These are phyloP conservation scores for Hypoxylon sp. DNA, from an alignment of 2,329 filamentous ascomycete species.

Conservation along the genomic window DNA sequence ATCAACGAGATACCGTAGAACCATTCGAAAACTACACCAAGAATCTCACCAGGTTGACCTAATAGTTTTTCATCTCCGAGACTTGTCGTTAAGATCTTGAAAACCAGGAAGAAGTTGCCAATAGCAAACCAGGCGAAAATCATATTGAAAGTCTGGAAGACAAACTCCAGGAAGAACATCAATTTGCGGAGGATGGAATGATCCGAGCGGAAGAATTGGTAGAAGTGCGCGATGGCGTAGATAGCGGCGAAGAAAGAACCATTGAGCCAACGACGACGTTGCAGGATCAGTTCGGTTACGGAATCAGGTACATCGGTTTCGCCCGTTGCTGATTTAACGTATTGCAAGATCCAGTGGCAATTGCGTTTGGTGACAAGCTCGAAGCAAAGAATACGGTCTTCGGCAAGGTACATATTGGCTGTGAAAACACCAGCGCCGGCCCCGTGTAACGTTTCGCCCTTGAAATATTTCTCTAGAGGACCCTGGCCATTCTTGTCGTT, in stretches of 20 bases:
- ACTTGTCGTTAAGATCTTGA: conserved; percentile 94
- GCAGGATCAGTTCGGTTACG: conserved; percentile 94
- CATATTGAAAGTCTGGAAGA: conserved; percentile 96
- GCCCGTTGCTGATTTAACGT: conserved; percentile 96
- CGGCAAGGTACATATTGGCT: conserved; percentile 94
- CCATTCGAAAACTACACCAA: conserved; percentile 96
- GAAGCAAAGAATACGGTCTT: conserved; percentile 96
- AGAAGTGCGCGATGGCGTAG: conserved; percentile 94
- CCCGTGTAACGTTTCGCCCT: conserved; percentile 96
- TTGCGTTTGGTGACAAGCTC: conserved; percentile 98
- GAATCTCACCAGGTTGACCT: conserved; percentile 81
- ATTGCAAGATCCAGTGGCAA: conserved; percentile 97
- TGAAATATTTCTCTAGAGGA: conserved; percentile 98
- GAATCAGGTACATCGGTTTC: conserved; percentile 97
- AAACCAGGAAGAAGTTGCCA: conserved; percentile 99
- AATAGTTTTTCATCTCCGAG: conserved; percentile 79
- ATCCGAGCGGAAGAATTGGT: conserved; percentile 94
- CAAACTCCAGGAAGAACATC: conserved; percentile 91
- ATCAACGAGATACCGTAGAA: conserved; percentile 92
- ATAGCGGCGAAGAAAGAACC: conserved; percentile 98
- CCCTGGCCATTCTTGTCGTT: conserved; percentile 97
- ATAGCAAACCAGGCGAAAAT: conserved; percentile 99
- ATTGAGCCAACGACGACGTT: conserved; percentile 97
- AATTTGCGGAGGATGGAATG: conserved; percentile 90
- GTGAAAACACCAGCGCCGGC: conserved; percentile 98